Conservation (phyloP, 805 yeast species). For the Osmozyma mogii region DNA sequence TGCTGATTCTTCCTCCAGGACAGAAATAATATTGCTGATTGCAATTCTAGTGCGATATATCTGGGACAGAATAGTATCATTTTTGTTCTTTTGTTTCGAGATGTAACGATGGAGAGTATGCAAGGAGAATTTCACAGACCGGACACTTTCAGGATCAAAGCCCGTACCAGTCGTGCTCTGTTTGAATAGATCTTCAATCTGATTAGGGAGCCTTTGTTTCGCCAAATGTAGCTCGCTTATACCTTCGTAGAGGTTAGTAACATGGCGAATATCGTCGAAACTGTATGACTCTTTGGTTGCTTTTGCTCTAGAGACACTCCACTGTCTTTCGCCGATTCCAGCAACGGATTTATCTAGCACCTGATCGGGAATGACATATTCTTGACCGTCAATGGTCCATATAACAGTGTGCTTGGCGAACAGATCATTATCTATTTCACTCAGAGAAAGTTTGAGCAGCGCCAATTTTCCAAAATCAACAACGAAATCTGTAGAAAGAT, state of each 20-base stretch:
- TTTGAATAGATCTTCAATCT: constrained; percentile 11
- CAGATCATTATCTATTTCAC: too few species aligned
- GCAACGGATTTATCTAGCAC: background rate
- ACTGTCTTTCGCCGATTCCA: background rate
- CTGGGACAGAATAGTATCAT: constrained; percentile 18
- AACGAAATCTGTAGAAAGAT: too few species aligned
- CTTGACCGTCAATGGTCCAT: too few species aligned
- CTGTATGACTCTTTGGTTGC: constrained; percentile 11
- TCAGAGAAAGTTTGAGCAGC: too few species aligned
- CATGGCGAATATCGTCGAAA: constrained; percentile 9
- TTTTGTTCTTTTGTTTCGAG: constrained; percentile 13
- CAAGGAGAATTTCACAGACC: constrained; percentile 5
- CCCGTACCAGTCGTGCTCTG: background rate
- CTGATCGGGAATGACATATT: too few species aligned
- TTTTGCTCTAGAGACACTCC: too few species aligned
- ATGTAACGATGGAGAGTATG: constrained; percentile 11
- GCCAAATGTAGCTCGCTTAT: constrained; percentile 20
- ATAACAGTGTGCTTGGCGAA: too few species aligned
- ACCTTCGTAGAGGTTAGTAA: constrained; percentile 7
- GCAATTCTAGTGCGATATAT: constrained; percentile 16
- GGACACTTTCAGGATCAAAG: constrained; percentile 1
- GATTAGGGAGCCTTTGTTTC: constrained; percentile 15
- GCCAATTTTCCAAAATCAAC: too few species aligned
- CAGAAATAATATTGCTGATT: constrained; percentile 12
- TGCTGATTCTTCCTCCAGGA: constrained; percentile 11